Evolutionary conservation across 2,329 filamentous ascomycete species (phyloP).

Genomic region (Ascochyta koolunga): DNA sequence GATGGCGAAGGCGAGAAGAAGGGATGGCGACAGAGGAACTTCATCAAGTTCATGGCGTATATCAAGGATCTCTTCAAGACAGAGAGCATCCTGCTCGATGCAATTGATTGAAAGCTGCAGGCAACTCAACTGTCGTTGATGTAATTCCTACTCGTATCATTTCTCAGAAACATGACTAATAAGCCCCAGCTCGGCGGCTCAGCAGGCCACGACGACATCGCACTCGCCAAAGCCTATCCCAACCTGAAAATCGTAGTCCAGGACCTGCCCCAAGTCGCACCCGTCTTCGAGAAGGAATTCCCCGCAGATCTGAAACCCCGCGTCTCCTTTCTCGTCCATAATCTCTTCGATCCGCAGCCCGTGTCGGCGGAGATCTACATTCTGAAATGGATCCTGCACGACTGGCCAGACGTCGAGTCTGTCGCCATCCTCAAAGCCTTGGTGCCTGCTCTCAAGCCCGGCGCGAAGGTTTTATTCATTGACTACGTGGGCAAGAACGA

Average conservation of each 20-base stretch:
- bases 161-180: conserved; percentile 4
- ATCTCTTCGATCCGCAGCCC: conserved; percentile 65
- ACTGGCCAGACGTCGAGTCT: conserved; percentile 61
- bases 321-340: conserved; percentile 55
- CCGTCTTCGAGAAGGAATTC: conserved; percentile 33
- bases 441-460: conserved; percentile 61
- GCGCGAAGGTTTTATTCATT: conserved; percentile 55
- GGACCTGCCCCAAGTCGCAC: conserved; percentile 36
- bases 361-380: conserved; percentile 61
- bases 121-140: conserved; percentile 35
- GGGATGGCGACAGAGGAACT: conserved; percentile 40
- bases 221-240: conserved; percentile 32
- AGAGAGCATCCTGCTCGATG: conserved; percentile 32
- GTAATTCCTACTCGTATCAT: conserved; percentile 20
- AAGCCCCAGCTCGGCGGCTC: conserved; percentile 34
- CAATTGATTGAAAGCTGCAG: conserved; percentile 33
- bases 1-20: conserved; percentile 38
- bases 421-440: conserved; percentile 51
- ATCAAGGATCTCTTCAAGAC: conserved; percentile 42
- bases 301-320: conserved; percentile 31
- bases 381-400: conserved; percentile 67
- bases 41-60: conserved; percentile 43
- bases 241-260: conserved; percentile 41
- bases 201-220: conserved; percentile 40
- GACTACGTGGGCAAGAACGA: conserved; percentile 44